Evolutionary conservation across 2,329 filamentous ascomycete species (phyloP).

Genomic region (Fusarium caatingaense): DNA sequence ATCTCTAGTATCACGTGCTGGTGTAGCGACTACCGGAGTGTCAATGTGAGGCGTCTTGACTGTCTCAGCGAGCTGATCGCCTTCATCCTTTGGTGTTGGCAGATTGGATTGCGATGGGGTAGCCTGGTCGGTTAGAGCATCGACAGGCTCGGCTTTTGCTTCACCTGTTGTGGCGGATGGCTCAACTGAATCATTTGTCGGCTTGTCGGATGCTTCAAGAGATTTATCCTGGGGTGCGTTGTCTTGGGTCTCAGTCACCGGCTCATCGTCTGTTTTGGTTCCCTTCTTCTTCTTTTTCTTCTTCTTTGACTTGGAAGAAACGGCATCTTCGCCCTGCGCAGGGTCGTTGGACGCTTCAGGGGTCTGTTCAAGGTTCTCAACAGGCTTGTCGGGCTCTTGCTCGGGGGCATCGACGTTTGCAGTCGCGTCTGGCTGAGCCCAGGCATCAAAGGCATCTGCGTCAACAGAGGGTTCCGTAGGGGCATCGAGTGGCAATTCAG

Average conservation of each 20-base stretch:
- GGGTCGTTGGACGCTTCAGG: conserved; percentile 12
- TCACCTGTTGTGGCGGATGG: neutral
- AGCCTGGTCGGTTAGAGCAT: neutral
- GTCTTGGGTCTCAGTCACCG: conserved; percentile 19
- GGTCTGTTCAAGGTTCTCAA: conserved; percentile 7
- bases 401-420: conserved; percentile 7
- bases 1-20: conserved; percentile 1
- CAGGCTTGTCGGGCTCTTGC: conserved; percentile 7
- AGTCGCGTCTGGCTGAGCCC: conserved; percentile 20
- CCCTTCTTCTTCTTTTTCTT: conserved; percentile 48
- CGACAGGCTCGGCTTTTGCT: neutral
- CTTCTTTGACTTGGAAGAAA: conserved; percentile 39
- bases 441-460: conserved; percentile 36
- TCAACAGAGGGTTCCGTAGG: conserved; percentile 6
- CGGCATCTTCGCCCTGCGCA: conserved; percentile 17
- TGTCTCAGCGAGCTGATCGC: neutral
- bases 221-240: conserved; percentile 5
- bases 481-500: neutral
- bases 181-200: neutral
- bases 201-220: conserved; percentile 1
- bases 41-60: conserved; percentile 5
- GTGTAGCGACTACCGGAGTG: neutral
- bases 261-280: conserved; percentile 24
- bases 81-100: neutral
- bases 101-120: neutral